Evolutionary conservation across 2,329 filamentous ascomycete species (phyloP), one percentile per base, ranked within the genome.

Genomic region (Colletotrichum australisinense): DNA sequence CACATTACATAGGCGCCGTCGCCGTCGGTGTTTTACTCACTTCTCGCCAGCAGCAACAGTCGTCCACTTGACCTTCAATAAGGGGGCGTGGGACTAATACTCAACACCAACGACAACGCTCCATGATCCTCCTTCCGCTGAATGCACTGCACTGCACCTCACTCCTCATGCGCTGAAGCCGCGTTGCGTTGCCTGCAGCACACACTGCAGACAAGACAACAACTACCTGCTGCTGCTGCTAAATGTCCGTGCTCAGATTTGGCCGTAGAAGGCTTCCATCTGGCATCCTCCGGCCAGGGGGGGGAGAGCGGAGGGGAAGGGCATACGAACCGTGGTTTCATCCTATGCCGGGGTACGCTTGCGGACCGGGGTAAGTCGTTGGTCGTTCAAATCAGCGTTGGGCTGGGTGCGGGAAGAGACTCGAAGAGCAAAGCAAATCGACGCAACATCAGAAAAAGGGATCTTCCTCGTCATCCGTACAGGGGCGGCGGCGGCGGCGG

Each of bases 211-310:
- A 22, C 30, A 26, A 38, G 42, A 9, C 57, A 32, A 8, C 46
- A 24, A n/a, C 19, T 32, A 14, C 35, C 35, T 46, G 49, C 63
- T 35, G 46, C 65, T 55, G 60, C 67, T 52, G 58, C 32, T 69
- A 68, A 73, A 70, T 68, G 73, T 75, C 73, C 66, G 73, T 75
- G 70, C 73, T 70, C 62, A 63, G 56, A 74, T 74, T 74, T 72
- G 68, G 72, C 67, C 62, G 63, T 58, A 66, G 62, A 73, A 70
- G 70, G 28, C 70, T 70, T 73, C 70, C 67, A 72, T 69, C 66
- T 72, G 59, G 16, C 46, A 64, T 64, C 26, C 19, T 35, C 64
- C 58, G 69, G 42, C 38, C 46, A 64, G 55, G 35, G 68, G 24
- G 26, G 24, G 32, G 26, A 8, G 58, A 67, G 66, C 11, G 74